Evolutionary conservation across 768 basidiomycete genomes (phyloP), one percentile per base, ranked within the genome.

Genomic region (Boletus pseudo-olivaceus): DNA sequence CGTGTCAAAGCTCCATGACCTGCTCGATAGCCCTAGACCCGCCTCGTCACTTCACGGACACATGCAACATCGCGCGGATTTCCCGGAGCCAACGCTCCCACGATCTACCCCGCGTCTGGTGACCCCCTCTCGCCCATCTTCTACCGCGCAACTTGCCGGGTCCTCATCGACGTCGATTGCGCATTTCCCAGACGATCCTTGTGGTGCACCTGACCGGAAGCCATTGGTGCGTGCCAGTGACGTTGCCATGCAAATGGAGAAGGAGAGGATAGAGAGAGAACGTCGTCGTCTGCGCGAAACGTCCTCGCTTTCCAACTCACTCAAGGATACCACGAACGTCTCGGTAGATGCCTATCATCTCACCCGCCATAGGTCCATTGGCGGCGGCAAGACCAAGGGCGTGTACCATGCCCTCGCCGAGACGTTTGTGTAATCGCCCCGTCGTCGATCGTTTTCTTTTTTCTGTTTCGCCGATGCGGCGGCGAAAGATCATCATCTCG

Each of bases 211-310:
- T 1, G 64, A 66, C 23, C 55, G 65, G 33, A 65, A 65, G 44
- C 67, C 67, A 35, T 46, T 78, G 27, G 80, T 79, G 23, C 75
- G 75, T 48, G 82, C 82, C 10, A 83, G 81, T 53, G 75, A 75
- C 37, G 79, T 75, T 46, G 82, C 82, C 5, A 75, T 77, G 71
- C 80, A 76, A 15, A 62, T 81, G 26, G 82, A 82, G 62, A 78
- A 73, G 52, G 75, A 76, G 59, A 59, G 73, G 66, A 46, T 72
- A 59, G 67, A 75, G 66, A 63, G 73, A 55, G 58, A 72, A 51
- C 62, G 65, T 23, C 71, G 65, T 38, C 66, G 71, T 42, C 58
- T 57, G 26, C 60, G 62, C 26, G 66, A 69, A 40, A 32, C 49
- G 7, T 34, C 57, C 26, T 19, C 50, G 40, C 23, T 56, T 2